phyloP scores from a whole-genome alignment of 306 rosid genomes.

The Parietaria judaica region DNA sequence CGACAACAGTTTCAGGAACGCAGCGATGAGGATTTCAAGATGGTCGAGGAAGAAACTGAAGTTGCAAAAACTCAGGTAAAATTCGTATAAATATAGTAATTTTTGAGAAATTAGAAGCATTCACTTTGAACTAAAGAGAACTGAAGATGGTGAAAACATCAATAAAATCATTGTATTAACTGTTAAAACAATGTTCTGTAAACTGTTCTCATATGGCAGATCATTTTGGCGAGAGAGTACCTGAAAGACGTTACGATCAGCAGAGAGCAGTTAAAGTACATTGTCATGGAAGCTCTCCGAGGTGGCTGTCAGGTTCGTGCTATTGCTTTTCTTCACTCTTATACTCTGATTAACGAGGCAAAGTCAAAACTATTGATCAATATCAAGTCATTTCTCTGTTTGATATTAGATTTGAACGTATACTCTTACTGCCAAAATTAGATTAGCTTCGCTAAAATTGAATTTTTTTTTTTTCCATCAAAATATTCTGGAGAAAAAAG shows the following conservation, averaged over 20 bases:
- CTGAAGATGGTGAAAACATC: not conserved
- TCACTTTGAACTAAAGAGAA: not conserved
- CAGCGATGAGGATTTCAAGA: slow-evolving; percentile 51
- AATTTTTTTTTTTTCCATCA: too few relatives aligned
- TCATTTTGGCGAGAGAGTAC: slow-evolving; percentile 94
- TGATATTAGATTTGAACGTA: too few relatives aligned
- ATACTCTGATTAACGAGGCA: too few relatives aligned
- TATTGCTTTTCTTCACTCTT: not conserved
- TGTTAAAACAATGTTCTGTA: slow-evolving; percentile 1
- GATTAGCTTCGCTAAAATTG: too few relatives aligned
- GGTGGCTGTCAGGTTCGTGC: slow-evolving; percentile 91
- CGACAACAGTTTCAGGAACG: slow-evolving; percentile 85
- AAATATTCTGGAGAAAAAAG: too few relatives aligned
- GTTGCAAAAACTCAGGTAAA: slow-evolving; percentile 84
- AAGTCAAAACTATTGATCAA: too few relatives aligned
- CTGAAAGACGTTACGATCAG: slow-evolving; percentile 70
- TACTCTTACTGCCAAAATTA: too few relatives aligned
- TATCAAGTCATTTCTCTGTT: too few relatives aligned
- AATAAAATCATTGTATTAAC: too few relatives aligned
- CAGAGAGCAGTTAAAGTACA: slow-evolving; percentile 74
- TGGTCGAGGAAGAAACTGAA: slow-evolving; percentile 91
- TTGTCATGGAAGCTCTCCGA: slow-evolving; percentile 85
- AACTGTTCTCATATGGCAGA: slow-evolving; percentile 38
- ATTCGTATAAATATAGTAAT: slow-evolving; percentile 9
- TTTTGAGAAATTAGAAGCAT: not conserved